Conservation (phyloP, 495 filamentous ascomycete species). For the Mycothermus thermophilus region DNA sequence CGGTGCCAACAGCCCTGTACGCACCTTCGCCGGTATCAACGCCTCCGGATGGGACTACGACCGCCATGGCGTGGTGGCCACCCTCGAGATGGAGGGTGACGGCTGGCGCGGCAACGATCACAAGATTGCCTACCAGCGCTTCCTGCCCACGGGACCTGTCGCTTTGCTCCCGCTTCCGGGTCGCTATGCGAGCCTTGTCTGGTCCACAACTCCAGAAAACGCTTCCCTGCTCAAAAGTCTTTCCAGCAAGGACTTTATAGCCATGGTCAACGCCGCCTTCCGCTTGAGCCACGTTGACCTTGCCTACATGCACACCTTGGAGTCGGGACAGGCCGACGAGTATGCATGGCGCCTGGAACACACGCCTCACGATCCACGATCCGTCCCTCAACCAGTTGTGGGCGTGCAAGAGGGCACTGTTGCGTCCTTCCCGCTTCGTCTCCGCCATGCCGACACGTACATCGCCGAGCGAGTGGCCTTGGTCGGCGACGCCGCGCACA, state of each 20-base stretch:
- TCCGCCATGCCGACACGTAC: constrained; percentile 87
- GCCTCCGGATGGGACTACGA: constrained; percentile 88
- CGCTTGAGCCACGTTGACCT: constrained; percentile 67
- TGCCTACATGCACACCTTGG: constrained; percentile 56
- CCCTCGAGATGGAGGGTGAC: constrained; percentile 51
- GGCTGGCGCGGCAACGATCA: constrained; percentile 39
- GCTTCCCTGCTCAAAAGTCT: constrained; percentile 71
- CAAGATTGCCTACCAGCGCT: constrained; percentile 85
- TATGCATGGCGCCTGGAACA: constrained; percentile 67
- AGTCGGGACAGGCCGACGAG: constrained; percentile 54
- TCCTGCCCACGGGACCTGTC: constrained; percentile 81
- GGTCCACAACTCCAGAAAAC: constrained; percentile 72
- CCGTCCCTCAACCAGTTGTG: constrained; percentile 38
- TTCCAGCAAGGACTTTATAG: constrained; percentile 53
- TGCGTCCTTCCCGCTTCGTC: constrained; percentile 77
- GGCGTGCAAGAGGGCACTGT: constrained; percentile 67
- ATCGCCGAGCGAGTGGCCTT: constrained; percentile 77
- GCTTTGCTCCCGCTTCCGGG: constrained; percentile 82
- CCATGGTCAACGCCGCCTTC: constrained; percentile 91
- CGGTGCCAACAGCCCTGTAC: constrained; percentile 86
- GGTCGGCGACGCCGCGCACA: constrained; percentile 88
- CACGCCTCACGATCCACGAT: constrained; percentile 35
- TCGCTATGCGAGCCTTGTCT: constrained; percentile 72
- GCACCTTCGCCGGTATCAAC: constrained; percentile 73
- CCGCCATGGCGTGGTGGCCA: constrained; percentile 82